Conservation (phyloP, 331 rosid genomes). For the Erythrophleum ivorense region DNA sequence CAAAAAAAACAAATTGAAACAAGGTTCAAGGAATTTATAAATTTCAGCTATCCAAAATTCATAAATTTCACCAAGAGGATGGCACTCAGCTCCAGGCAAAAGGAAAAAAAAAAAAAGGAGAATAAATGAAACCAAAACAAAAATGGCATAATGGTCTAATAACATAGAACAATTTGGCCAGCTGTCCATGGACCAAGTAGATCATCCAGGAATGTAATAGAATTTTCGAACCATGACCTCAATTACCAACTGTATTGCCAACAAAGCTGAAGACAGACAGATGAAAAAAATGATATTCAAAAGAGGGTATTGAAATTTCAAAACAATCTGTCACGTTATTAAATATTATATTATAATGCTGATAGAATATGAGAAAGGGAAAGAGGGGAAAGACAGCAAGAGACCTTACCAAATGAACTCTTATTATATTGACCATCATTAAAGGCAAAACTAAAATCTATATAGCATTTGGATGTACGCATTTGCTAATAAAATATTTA, state of each 20-base stretch:
- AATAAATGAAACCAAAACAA: conserved; percentile 10
- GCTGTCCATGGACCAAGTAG: neutral
- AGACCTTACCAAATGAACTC: too few species aligned
- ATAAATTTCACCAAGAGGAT: neutral
- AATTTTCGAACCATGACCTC: neutral
- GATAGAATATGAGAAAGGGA: too few species aligned
- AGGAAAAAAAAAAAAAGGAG: conserved; percentile 28
- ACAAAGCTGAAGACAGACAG: neutral
- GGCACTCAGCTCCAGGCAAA: conserved; percentile 25
- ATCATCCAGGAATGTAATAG: neutral
- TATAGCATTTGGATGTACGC: neutral
- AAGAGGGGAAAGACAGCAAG: too few species aligned
- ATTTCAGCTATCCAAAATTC: conserved; percentile 12
- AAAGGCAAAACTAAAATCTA: too few species aligned
- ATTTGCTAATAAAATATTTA: conserved; percentile 25
- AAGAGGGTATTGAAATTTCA: neutral
- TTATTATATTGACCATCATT: too few species aligned
- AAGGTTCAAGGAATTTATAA: conserved; percentile 20
- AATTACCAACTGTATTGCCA: neutral
- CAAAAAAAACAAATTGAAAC: conserved; percentile 15
- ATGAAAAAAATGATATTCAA: neutral
- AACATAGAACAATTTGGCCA: neutral
- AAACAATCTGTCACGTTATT: neutral
- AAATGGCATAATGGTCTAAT: conserved; percentile 18
- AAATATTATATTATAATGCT: neutral